Base-by-base conservation (phyloP, 768 basidiomycete genomes). In the Boletales sp. region DNA sequence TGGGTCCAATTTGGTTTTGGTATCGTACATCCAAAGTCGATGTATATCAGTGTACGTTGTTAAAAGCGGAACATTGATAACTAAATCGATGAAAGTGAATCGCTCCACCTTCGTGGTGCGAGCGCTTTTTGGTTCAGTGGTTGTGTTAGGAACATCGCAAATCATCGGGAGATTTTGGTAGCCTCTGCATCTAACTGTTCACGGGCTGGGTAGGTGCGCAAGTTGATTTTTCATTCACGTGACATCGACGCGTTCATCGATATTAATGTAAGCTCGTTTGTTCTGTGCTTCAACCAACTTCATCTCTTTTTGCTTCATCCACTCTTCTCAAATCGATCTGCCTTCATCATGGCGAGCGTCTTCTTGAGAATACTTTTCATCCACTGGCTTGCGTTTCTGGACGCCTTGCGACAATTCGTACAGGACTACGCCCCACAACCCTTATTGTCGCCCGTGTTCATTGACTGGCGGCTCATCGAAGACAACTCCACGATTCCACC, bases 141-240 rank as follows among this genome's bases (percentile, higher is more conserved):
- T 33, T 25, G 21, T 25, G 21, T 25, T 25, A 5, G 5, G 21
- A 25, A 25, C 21, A 25, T 25, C 5, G 21, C 3, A 25, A 5
- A 2, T 25, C 21, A 25, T 25, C 21, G 21, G 21, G 21, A 3
- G 5, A 25, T 25, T 25, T 25, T 5, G 21, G 21, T 25, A 25
- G 5, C 5, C 21, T 25, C 21, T 25, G 21, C 21, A 25, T 25
- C 21, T 25, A 5, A 25, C 21, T 25, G 21, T 25, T 3, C 21
- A 5, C 21, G 5, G 21, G 21, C 21, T 25, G 5, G 21, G 21
- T 25, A 25, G 33, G 13, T 10, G 33, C 33, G 14, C 33, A 34
- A 11, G 33, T 57, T 57, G 58, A 57, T 55, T 58, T 61, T 49
- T 46, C 14, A 2, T 25, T 40, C 59, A 60, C 60, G 60, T 60